Evolutionary conservation across 179 eudicot genomes (phyloP).

Genomic region (Silene coronaria): DNA sequence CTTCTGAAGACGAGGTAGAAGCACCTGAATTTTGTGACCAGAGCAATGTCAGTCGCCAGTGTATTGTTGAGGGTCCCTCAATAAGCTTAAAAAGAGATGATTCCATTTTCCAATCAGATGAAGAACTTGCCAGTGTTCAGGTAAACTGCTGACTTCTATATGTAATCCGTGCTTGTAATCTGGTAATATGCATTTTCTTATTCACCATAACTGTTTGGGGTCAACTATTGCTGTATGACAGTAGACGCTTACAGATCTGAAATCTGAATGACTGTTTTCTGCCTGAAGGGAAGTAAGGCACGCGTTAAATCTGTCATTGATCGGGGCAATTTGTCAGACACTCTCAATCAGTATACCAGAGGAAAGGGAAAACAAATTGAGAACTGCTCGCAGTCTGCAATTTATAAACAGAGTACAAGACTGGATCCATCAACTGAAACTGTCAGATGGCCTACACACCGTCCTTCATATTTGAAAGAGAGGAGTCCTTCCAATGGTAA

Average conservation of each 20-base stretch:
- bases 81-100: conserved; percentile 14
- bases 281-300: conserved; percentile 24
- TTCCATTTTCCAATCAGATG: conserved; percentile 23
- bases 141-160: conserved; percentile 26
- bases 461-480: conserved; percentile 11
- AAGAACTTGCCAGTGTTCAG: conserved; percentile 38
- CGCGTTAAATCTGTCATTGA: conserved; percentile 12
- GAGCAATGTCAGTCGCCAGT: conserved; percentile 17
- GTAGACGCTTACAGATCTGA: conserved; percentile 12
- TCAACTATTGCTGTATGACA: not conserved
- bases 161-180: conserved; percentile 3
- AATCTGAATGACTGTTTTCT: conserved; percentile 7
- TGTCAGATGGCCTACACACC: conserved; percentile 11
- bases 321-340: conserved; percentile 30
- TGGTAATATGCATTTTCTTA: conserved; percentile 10
- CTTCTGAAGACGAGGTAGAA: conserved; percentile 65
- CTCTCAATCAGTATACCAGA: conserved; percentile 20
- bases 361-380: conserved; percentile 26
- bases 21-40: conserved; percentile 41
- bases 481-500: conserved; percentile 13
- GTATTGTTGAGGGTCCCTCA: conserved; percentile 13
- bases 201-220: not conserved
- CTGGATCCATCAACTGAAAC: conserved; percentile 12
- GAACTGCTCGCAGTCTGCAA: conserved; percentile 33
- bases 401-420: conserved; percentile 31